Evolutionary conservation across 768 basidiomycete genomes (phyloP).

Genomic region (Sarcodon aspratus): DNA sequence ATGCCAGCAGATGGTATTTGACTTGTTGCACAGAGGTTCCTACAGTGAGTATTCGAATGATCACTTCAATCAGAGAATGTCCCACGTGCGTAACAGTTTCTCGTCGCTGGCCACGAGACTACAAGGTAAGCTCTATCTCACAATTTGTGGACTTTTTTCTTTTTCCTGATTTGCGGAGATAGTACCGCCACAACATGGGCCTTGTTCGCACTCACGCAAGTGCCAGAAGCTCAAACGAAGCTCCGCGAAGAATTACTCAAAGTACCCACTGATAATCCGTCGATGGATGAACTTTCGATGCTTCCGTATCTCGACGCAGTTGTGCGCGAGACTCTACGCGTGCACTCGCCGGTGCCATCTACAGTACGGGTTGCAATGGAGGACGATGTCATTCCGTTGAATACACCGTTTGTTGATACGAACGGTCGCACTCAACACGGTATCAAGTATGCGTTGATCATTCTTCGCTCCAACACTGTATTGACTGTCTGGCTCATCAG

Average conservation of each 20-base stretch:
- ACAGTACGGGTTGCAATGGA: constrained; percentile 3
- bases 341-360: constrained; percentile 5
- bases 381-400: constrained; percentile 10
- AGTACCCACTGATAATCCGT: constrained; percentile 11
- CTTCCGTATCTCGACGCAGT: constrained; percentile 21
- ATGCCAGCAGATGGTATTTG: constrained; percentile 2
- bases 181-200: constrained; percentile 16
- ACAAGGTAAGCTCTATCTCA: constrained; percentile 2
- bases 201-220: constrained; percentile 20
- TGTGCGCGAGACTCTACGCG: constrained; percentile 9
- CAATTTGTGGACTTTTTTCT: too few relatives aligned
- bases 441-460: not conserved
- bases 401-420: constrained; percentile 2
- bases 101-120: constrained; percentile 19
- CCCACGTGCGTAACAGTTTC: constrained; percentile 5
- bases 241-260: constrained; percentile 23
- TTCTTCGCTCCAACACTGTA: not conserved
- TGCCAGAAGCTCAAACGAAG: constrained; percentile 21
- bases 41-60: constrained; percentile 1
- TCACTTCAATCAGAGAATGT: not conserved
- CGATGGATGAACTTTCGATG: constrained; percentile 17
- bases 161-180: too few relatives aligned
- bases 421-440: constrained; percentile 1
- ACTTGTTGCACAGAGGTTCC: constrained; percentile 7
- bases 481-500: not conserved